Evolutionary conservation across 352 stramenopile species (phyloP).

Genomic region (Pythium folliculosum): DNA sequence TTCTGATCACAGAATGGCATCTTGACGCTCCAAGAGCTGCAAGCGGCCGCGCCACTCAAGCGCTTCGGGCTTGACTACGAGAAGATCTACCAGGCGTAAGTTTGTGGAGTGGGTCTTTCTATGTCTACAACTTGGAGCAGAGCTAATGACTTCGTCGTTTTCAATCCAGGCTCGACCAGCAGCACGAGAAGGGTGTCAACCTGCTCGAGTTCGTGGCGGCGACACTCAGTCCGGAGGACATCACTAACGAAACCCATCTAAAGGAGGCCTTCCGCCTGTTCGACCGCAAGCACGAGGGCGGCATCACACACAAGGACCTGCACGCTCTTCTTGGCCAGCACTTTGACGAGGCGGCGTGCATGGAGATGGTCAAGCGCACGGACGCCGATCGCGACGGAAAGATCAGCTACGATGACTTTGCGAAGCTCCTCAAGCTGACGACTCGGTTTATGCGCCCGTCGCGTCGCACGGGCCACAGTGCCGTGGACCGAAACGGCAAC

Average conservation of each 20-base stretch:
- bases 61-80: constrained; percentile 69
- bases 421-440: constrained; percentile 60
- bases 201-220: constrained; percentile 80
- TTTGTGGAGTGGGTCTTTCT: no score
- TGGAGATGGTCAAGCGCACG: constrained; percentile 66
- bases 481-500: constrained; percentile 6
- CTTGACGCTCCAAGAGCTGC: constrained; percentile 69
- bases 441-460: constrained; percentile 19
- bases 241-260: constrained; percentile 56
- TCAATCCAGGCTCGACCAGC: constrained; percentile 71
- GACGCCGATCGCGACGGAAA: constrained; percentile 71
- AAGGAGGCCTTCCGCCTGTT: constrained; percentile 62
- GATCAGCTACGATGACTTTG: constrained; percentile 71
- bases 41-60: constrained; percentile 45
- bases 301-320: constrained; percentile 60
- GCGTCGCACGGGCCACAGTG: constrained; percentile 5
- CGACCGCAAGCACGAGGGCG: constrained; percentile 58
- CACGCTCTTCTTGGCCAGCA: constrained; percentile 59
- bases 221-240: constrained; percentile 60
- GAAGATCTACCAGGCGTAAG: constrained; percentile 61
- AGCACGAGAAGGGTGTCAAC: constrained; percentile 75
- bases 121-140: no score
- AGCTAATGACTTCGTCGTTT: constrained; percentile 31
- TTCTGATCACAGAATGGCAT: constrained; percentile 48
- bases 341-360: constrained; percentile 51